These are phyloP conservation scores for Plantago rigida DNA, from an alignment of 305 asterid species.

Conservation along the genomic window DNA sequence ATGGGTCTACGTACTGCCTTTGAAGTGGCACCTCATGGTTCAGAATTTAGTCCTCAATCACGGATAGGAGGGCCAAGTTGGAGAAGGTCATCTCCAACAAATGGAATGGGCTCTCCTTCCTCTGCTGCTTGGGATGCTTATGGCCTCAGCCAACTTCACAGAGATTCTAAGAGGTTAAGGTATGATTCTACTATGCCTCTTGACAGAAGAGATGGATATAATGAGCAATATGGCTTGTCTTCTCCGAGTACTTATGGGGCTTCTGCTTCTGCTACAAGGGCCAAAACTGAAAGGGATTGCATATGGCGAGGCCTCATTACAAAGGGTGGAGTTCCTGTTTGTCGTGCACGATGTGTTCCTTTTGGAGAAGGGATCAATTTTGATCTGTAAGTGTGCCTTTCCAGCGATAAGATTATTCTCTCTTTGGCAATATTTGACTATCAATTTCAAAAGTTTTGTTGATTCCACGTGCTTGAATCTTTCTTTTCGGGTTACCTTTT, in stretches of 20 bases:
- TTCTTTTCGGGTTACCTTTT: not conserved
- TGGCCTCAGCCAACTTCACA: slow-evolving; percentile 56
- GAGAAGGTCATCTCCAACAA: slow-evolving; percentile 68
- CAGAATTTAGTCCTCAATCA: slow-evolving; percentile 43
- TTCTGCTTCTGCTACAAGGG: slow-evolving; percentile 38
- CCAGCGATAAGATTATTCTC: slow-evolving; percentile 8
- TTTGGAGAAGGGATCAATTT: slow-evolving; percentile 55
- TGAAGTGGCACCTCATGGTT: slow-evolving; percentile 44
- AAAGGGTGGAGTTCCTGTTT: slow-evolving; percentile 88
- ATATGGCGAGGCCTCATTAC: slow-evolving; percentile 91
- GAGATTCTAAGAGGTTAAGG: slow-evolving; percentile 81
- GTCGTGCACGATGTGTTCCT: slow-evolving; percentile 90
- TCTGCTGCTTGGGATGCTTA: slow-evolving; percentile 64
- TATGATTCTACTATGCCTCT: slow-evolving; percentile 44
- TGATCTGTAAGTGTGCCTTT: slow-evolving; percentile 62
- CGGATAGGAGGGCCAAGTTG: slow-evolving; percentile 60
- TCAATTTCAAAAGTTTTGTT: not conserved
- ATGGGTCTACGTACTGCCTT: slow-evolving; percentile 48
- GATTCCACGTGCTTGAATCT: slow-evolving; percentile 6
- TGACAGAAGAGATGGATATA: slow-evolving; percentile 39
- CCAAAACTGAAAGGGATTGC: slow-evolving; percentile 43
- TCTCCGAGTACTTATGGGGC: slow-evolving; percentile 30
- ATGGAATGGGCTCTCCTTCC: slow-evolving; percentile 57
- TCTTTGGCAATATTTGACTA: not conserved
- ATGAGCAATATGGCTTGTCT: slow-evolving; percentile 41